Evolutionary conservation across 208 protist genomes (phyloP).

Genomic region (Leishmania mexicana): DNA sequence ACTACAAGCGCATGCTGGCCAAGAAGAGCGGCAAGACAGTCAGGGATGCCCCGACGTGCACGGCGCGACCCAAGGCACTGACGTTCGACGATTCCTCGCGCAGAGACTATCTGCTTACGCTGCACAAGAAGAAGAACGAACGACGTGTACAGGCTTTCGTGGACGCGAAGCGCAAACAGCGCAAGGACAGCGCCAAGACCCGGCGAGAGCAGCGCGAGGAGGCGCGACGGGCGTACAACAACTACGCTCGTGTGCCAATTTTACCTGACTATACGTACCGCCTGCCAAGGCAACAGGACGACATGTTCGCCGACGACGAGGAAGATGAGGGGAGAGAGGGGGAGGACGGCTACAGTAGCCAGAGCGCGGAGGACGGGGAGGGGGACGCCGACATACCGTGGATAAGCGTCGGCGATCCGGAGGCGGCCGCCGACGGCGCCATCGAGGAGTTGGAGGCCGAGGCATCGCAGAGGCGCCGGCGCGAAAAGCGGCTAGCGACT

Average conservation of each 20-base stretch:
- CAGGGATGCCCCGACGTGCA: slow-evolving; percentile 16
- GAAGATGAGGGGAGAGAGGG: slow-evolving; percentile 25
- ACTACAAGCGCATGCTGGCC: slow-evolving; percentile 59
- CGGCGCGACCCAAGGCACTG: slow-evolving; percentile 32
- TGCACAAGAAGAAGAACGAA: slow-evolving; percentile 90
- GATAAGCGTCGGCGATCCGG: slow-evolving; percentile 36
- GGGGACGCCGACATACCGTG: slow-evolving; percentile 32
- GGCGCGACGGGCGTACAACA: slow-evolving; percentile 85
- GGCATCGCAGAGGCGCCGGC: slow-evolving; percentile 12
- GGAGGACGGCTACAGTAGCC: slow-evolving; percentile 14
- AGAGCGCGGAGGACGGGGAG: slow-evolving; percentile 9
- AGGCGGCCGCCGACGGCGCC: slow-evolving; percentile 18
- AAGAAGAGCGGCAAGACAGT: slow-evolving; percentile 57
- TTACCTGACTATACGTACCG: slow-evolving; percentile 87
- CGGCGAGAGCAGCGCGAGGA: slow-evolving; percentile 83
- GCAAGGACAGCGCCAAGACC: slow-evolving; percentile 63
- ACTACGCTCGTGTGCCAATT: slow-evolving; percentile 84
- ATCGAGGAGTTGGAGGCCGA: slow-evolving; percentile 13
- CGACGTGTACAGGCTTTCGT: slow-evolving; percentile 87
- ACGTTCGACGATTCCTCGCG: slow-evolving; percentile 67
- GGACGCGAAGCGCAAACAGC: slow-evolving; percentile 73
- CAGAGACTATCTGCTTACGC: slow-evolving; percentile 71
- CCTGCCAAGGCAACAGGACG: slow-evolving; percentile 52
- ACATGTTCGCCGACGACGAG: slow-evolving; percentile 32
- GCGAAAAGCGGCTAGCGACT: slow-evolving; percentile 28